Conservation (phyloP, 1,284 basidiomycete genomes). For the Papiliotrema flavescens region DNA sequence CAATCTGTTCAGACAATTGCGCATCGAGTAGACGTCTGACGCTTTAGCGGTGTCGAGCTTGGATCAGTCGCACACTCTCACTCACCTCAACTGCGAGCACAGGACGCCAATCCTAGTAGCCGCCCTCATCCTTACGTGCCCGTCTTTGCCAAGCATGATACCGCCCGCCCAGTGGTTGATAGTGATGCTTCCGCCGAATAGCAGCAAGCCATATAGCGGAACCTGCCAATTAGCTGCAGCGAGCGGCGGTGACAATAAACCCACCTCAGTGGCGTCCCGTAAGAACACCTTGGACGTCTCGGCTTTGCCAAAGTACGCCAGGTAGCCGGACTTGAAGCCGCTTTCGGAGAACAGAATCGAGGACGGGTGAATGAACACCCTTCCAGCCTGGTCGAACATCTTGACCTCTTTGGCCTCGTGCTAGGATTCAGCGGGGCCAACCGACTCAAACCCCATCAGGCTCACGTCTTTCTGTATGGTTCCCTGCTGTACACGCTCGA, state of each 20-base stretch:
- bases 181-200: slow-evolving; percentile 76
- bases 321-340: slow-evolving; percentile 71
- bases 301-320: slow-evolving; percentile 78
- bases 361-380: slow-evolving; percentile 64
- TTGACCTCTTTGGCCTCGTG: slow-evolving; percentile 77
- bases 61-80: background rate
- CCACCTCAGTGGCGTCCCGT: slow-evolving; percentile 81
- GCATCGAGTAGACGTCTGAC: slow-evolving; percentile 61
- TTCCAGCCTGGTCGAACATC: slow-evolving; percentile 60
- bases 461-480: slow-evolving; percentile 66
- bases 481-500: slow-evolving; percentile 75
- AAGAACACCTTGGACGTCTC: slow-evolving; percentile 82
- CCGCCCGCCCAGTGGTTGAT: slow-evolving; percentile 76
- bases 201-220: slow-evolving; percentile 76
- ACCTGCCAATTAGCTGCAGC: slow-evolving; percentile 52
- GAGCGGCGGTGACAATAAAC: slow-evolving; percentile 8
- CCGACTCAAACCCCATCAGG: background rate
- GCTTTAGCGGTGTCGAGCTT: background rate
- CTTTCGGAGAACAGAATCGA: slow-evolving; percentile 73
- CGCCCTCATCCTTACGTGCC: slow-evolving; percentile 66
- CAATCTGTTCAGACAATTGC: slow-evolving; percentile 58
- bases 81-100: slow-evolving; percentile 73
- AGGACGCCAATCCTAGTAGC: slow-evolving; percentile 85
- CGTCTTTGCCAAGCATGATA: slow-evolving; percentile 59
- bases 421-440: slow-evolving; percentile 5